Conservation (phyloP, 2,329 filamentous ascomycete genomes). For the Sporothrix brasiliensis region DNA sequence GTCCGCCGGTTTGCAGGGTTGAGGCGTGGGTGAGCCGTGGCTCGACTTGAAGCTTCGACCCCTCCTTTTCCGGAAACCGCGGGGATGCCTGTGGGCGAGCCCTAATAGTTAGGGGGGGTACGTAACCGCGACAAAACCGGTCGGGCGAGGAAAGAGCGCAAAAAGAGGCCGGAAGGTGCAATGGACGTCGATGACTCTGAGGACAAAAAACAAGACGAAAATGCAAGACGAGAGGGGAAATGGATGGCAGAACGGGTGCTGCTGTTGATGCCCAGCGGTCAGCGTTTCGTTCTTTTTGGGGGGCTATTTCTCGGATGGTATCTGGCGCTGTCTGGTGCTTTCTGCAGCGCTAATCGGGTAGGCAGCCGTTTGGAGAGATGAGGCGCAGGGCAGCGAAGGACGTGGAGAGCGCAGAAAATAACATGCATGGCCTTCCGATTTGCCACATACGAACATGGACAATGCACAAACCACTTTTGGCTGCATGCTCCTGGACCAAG, state of each 20-base stretch:
- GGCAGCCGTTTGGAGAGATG: slow-evolving; percentile 30
- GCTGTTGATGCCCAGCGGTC: slow-evolving; percentile 28
- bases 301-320: slow-evolving; percentile 13
- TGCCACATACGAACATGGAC: slow-evolving; percentile 13
- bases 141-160: slow-evolving; percentile 15
- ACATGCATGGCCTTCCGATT: not conserved
- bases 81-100: slow-evolving; percentile 31
- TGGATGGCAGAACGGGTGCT: slow-evolving; percentile 19
- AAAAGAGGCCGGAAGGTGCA: not conserved
- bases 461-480: slow-evolving; percentile 25
- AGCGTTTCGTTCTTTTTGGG: slow-evolving; percentile 22
- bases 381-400: slow-evolving; percentile 17
- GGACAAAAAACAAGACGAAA: slow-evolving; percentile 4
- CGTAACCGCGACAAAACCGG: slow-evolving; percentile 24
- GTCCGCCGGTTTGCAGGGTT: not conserved
- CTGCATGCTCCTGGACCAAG: slow-evolving; percentile 9
- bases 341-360: slow-evolving; percentile 27
- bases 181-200: slow-evolving; percentile 4
- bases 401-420: slow-evolving; percentile 5
- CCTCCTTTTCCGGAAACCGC: slow-evolving; percentile 37
- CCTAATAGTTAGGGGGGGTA: slow-evolving; percentile 10
- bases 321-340: slow-evolving; percentile 17
- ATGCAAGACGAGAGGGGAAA: slow-evolving; percentile 7
- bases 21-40: slow-evolving; percentile 24
- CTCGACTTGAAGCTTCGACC: slow-evolving; percentile 35